These are phyloP conservation scores for Lantana camara DNA, from an alignment of 257 asterid species.

Conservation along the genomic window DNA sequence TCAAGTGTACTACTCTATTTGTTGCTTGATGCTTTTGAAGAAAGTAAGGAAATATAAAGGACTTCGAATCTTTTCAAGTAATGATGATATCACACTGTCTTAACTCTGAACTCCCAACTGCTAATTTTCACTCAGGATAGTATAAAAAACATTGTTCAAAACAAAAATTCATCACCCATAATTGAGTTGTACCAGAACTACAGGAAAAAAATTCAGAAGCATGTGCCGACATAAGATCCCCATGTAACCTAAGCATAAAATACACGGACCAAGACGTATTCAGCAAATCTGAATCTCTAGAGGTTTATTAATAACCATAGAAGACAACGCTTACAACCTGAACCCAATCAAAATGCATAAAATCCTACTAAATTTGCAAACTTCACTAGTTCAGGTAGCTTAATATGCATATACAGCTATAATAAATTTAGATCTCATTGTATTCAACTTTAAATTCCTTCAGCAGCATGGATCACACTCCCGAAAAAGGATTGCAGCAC, in stretches of 20 bases:
- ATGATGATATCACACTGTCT: not conserved
- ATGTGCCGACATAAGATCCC: not conserved
- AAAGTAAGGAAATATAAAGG: constrained; percentile 6
- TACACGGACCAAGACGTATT: not conserved
- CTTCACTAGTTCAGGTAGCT: not conserved
- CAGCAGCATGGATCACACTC: constrained; percentile 1
- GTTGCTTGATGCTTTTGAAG: not conserved
- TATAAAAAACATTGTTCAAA: not conserved
- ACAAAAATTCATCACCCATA: not conserved
- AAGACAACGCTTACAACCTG: not conserved
- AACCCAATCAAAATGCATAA: not conserved
- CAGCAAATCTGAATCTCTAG: not conserved
- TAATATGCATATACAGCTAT: not conserved
- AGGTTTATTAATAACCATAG: constrained; percentile 10
- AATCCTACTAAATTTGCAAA: constrained; percentile 1
- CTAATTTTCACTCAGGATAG: not conserved
- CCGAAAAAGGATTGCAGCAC: not conserved
- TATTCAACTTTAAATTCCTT: not conserved
- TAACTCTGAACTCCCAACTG: constrained; percentile 12
- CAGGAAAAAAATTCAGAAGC: not conserved
- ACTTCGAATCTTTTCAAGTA: not conserved
- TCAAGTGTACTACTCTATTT: not conserved
- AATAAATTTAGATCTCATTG: not conserved
- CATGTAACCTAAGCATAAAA: not conserved
- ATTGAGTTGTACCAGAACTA: not conserved